Percentiles rank a stretch among this genome's conserved stretches.
Conservation (phyloP, 805 yeast species). For the Wickerhamomyces queroliae region DNA sequence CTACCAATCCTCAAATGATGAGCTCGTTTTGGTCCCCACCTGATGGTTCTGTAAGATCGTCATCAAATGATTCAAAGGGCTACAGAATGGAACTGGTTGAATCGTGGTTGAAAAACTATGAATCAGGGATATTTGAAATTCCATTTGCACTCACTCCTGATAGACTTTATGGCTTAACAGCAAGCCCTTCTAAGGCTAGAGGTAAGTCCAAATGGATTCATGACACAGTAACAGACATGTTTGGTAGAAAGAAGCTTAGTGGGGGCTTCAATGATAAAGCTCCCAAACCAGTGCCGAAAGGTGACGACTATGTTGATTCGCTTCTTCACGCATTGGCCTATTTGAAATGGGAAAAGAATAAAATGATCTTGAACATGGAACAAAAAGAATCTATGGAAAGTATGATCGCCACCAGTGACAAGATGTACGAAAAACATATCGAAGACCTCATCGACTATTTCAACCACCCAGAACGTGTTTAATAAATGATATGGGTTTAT, state of each 20-base stretch:
- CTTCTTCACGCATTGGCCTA: slow-evolving; percentile 18
- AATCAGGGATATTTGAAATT: not conserved
- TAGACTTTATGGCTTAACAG: slow-evolving; percentile 4
- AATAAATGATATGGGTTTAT: not conserved
- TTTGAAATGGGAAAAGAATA: slow-evolving; percentile 21
- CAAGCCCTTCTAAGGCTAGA: not conserved
- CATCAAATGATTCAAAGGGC: slow-evolving; percentile 10
- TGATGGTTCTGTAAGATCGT: slow-evolving; percentile 1
- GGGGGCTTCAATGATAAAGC: not conserved
- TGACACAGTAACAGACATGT: slow-evolving; percentile 7
- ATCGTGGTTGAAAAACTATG: slow-evolving; percentile 10
- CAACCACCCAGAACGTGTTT: not conserved
- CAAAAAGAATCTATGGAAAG: slow-evolving; percentile 12
- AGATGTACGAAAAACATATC: slow-evolving; percentile 10
- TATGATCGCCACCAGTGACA: slow-evolving; percentile 12
- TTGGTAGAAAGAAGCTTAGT: not conserved
- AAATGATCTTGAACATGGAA: slow-evolving; percentile 16
- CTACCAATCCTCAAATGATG: slow-evolving; percentile 18
- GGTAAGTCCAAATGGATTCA: slow-evolving; percentile 14
- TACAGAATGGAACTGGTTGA: slow-evolving; percentile 15
- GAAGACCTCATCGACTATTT: not conserved
- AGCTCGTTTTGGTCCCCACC: slow-evolving; percentile 16
- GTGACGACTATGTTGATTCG: slow-evolving; percentile 22
- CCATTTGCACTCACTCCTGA: slow-evolving; percentile 7
- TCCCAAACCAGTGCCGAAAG: slow-evolving; percentile 10